Percentiles rank a stretch among this genome's conserved stretches.
phyloP scores from a whole-genome alignment of 2,329 filamentous ascomycete species.

The Colletotrichum falcatum region DNA sequence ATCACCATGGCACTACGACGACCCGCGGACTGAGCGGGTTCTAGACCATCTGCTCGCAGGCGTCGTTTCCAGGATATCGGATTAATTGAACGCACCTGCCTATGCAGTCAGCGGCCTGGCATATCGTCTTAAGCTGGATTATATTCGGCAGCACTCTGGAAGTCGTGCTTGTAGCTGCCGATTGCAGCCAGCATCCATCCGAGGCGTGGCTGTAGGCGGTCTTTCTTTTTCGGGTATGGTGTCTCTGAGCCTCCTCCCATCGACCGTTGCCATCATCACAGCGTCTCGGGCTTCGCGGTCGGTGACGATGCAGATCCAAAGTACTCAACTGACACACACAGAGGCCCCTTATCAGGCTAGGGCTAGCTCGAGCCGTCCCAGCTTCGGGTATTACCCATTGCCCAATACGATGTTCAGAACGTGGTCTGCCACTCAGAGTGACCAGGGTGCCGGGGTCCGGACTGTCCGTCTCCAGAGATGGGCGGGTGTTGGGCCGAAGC shows the following conservation, averaged over 20 bases:
- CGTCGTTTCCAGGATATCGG: conserved; percentile 25
- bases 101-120: not conserved
- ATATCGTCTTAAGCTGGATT: conserved; percentile 11
- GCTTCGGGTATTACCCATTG: not conserved
- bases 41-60: not conserved
- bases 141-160: conserved; percentile 14
- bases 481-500: conserved; percentile 28
- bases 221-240: not conserved
- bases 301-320: conserved; percentile 20
- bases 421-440: conserved; percentile 12
- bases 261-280: conserved; percentile 1
- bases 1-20: not conserved
- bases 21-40: not conserved
- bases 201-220: conserved; percentile 11
- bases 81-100: not conserved
- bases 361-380: conserved; percentile 5
- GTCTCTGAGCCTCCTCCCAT: conserved; percentile 15
- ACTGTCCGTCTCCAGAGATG: conserved; percentile 9
- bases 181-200: conserved; percentile 17
- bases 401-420: conserved; percentile 16
- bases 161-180: not conserved
- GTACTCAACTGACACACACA: conserved; percentile 16
- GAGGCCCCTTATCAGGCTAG: conserved; percentile 5
- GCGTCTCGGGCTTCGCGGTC: conserved; percentile 23
- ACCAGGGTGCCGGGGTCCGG: conserved; percentile 12